Evolutionary conservation across 352 stramenopile species (phyloP), one percentile per base, ranked within the genome.

Genomic region (Thalassiosira sp.): DNA sequence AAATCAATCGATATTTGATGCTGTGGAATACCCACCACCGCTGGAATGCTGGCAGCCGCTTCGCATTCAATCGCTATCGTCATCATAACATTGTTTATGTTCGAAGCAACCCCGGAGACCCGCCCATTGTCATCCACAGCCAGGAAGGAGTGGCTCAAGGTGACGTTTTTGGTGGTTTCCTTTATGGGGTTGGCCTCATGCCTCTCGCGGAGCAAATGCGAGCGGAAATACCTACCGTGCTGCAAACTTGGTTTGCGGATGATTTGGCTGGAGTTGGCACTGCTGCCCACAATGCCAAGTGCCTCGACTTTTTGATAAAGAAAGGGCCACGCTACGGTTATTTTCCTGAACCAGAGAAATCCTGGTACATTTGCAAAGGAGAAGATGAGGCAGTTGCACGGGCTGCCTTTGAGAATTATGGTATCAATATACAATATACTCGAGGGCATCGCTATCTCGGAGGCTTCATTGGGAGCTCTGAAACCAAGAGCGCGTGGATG

Each of bases 241-340:
- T 67, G 25, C 72, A 81, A 43, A 51, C 72, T 3, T 81, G 64
- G 72, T 76, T 69, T 37, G 52, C 51, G 1, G 65, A 81, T 54
- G 72, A 81, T 31, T 18, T 31, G 5, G 65, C 16, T 0, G 43
- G 60, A 8, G 52, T 28, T 0, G 58, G 53, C 3, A 28, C 22
- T 6, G 33, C 52, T 3, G 5, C 35, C 0, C 15, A 16, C 1
- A 68, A 64, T 28, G 51, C 49, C 20, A 40, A 16, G 7, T 40
- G 22, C 18, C 15, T 65, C 2, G 1, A 25, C 0, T 45, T 71
- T 8, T 48, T 81, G 8, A n/a, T 45, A 3, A 45, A 54, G 16
- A 3, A 31, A 1, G 62, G 62, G 13, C 49, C 33, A 8, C 3
- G 24, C n/a, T 49, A 56, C 45, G 51, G 62, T 6, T 72, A n/a